Base-by-base conservation (phyloP, 1,284 basidiomycete species). In the Trichosporon sp. region DNA sequence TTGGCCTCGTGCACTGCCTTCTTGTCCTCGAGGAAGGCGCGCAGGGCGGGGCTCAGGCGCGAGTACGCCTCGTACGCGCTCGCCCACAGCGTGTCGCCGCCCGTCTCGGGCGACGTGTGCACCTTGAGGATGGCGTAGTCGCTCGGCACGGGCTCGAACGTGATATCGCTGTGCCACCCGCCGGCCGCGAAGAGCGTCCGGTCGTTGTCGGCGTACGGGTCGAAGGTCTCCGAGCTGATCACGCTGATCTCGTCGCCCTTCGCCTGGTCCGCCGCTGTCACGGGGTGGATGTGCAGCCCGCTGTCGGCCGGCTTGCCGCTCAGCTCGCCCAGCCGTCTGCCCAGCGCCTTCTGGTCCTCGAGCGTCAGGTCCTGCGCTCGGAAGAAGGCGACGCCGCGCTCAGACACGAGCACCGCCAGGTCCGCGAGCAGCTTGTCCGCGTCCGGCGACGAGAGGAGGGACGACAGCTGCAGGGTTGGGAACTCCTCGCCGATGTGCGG, bases 311-410 rank as follows among this genome's bases (percentile, higher is more conserved):
- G 89, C 58, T 88, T 87, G 35, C 89, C 89, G 2, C 87, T 83
- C 1, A 89, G 82, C 67, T 86, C 81, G 6, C 89, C 89, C 27
- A 91, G 77, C 31, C 84, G 82, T 31, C 83, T 78, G 9, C 81
- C 85, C 58, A 89, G 84, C 63, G 77, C 70, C 74, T 84, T 84
- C 78, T 87, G 85, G 64, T 87, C 81, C 2, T 84, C 83, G 12
- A 85, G 73, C 3, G 80, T 81, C 65, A 87, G 69, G 63, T 87
- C 84, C 73, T 88, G 90, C 18, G 85, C 83, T 23, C 87, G 85
- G 85, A 92, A 90, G 83, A 91, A 90, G 51, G 88, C 88, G 63
- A 91, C 90, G 13, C 89, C 89, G 32, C 90, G 87, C 66, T 89
- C 86, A 1, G 89, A 88, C 68, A 91, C 83, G 64, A 88, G 85